Base-by-base conservation (phyloP, 2,329 filamentous ascomycete genomes). In the Mycosphaerella sp. region DNA sequence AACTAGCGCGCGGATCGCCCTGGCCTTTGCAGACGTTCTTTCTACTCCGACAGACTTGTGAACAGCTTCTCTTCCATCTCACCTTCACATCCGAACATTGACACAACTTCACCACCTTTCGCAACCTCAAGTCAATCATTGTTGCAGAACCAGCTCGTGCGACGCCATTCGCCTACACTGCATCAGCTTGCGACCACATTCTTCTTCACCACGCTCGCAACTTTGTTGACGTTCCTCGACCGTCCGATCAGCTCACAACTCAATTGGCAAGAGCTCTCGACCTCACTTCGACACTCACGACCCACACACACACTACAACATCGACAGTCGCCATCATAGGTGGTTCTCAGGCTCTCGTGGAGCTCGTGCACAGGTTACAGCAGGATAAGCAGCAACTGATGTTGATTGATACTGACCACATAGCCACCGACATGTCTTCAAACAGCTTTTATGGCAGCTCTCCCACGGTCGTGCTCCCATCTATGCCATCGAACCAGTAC, bases 401-500 rank as follows among this genome's bases (percentile, higher is more conserved):
- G 62, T 59, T 64, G 45, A 57, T 63, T 54, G 56, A 64, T 49
- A 65, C 62, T 61, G 63, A 66, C 62, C 50, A 57, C 61, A 59
- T 53, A 45, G 36, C 46, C 49, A 32, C 43, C 54, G 42, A 41
- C 37, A 58, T 58, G 59, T 58, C 56, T 28, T 55, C 58, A 9
- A 60, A 59, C 49, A 58, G 72, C 65, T 74, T 74, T 64, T 73
- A 70, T 62, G 67, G 70, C 54, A 73, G 72, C 35, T 72, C 73
- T 48, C 72, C 73, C 39, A 73, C 72, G 34, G 69, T 75, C 52
- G 70, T 74, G 57, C 67, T 75, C 53, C 71, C 71, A 16, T 68
- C 73, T 64, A 57, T 65, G 66, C 60, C 68, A 62, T 70, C 61
- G 27, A 59, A 64, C 37, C 62, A 66, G 44, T 66, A 65, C 58